phyloP scores from a whole-genome alignment of 345 rosid genomes.

The Rhodamnia rubescens region DNA sequence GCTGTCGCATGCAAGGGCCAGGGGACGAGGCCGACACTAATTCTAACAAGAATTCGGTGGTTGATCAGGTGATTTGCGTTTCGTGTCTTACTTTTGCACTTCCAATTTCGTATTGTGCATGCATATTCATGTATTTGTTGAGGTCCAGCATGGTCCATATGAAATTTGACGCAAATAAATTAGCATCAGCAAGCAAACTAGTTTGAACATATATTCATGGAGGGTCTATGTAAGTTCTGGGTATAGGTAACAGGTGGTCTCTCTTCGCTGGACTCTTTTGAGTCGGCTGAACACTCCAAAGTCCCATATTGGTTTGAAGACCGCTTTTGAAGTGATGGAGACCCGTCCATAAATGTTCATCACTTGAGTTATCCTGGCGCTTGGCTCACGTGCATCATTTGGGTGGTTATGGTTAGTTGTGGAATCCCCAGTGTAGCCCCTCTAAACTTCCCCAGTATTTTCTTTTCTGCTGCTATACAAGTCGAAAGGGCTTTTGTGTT shows the following conservation, averaged over 20 bases:
- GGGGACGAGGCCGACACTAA: slow-evolving; percentile 15
- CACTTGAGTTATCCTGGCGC: neutral
- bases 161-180: neutral
- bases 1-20: slow-evolving; percentile 23
- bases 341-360: neutral
- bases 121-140: neutral
- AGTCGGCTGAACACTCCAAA: neutral
- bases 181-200: neutral
- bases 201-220: neutral
- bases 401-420: neutral
- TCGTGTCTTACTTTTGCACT: neutral
- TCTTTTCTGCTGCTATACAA: neutral
- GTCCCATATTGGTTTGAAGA: neutral
- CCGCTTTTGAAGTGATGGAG: neutral
- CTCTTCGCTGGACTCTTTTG: neutral
- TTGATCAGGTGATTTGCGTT: neutral
- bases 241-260: neutral
- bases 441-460: neutral
- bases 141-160: neutral
- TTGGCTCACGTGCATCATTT: neutral
- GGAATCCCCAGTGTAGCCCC: neutral
- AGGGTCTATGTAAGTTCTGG: neutral
- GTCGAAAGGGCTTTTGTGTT: neutral
- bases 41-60: neutral
- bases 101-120: neutral